These are phyloP conservation scores for Fusarium sp. DNA, from an alignment of 2,329 filamentous ascomycete species.

Conservation along the genomic window DNA sequence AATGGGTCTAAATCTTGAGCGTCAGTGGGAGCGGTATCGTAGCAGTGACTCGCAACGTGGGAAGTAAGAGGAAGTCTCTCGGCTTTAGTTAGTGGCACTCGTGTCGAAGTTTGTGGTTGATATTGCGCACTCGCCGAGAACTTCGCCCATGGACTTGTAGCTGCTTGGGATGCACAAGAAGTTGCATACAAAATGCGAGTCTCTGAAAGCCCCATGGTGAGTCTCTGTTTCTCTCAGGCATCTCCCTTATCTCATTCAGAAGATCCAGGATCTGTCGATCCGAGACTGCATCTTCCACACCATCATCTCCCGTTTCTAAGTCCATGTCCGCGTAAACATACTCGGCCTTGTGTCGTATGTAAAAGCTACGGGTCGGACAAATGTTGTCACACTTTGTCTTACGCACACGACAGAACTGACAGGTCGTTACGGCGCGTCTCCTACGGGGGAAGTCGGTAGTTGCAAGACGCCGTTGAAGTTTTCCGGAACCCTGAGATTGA, in stretches of 20 bases:
- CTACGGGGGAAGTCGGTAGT: conserved; percentile 15
- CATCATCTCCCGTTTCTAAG: not conserved
- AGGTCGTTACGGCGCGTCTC: conserved; percentile 20
- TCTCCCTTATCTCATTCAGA: conserved; percentile 15
- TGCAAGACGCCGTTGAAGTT: not conserved
- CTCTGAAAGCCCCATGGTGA: not conserved
- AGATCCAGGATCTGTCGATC: conserved; percentile 8
- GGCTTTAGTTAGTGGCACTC: not conserved
- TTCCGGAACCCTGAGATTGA: not conserved
- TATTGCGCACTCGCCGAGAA: not conserved
- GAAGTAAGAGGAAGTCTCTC: not conserved
- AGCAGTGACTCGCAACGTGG: conserved; percentile 1
- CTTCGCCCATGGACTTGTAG: not conserved
- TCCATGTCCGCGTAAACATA: conserved; percentile 10
- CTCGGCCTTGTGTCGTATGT: conserved; percentile 15
- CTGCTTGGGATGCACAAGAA: not conserved
- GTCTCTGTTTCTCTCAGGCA: not conserved
- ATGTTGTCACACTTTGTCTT: conserved; percentile 31
- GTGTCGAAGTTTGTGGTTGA: not conserved
- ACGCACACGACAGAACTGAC: conserved; percentile 29
- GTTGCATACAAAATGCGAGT: not conserved
- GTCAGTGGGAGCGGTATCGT: not conserved
- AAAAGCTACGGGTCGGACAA: conserved; percentile 20
- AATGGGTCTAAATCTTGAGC: conserved; percentile 6
- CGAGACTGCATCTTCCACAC: not conserved